Evolutionary conservation across 768 basidiomycete genomes (phyloP).

Genomic region (Serendipita sp.): DNA sequence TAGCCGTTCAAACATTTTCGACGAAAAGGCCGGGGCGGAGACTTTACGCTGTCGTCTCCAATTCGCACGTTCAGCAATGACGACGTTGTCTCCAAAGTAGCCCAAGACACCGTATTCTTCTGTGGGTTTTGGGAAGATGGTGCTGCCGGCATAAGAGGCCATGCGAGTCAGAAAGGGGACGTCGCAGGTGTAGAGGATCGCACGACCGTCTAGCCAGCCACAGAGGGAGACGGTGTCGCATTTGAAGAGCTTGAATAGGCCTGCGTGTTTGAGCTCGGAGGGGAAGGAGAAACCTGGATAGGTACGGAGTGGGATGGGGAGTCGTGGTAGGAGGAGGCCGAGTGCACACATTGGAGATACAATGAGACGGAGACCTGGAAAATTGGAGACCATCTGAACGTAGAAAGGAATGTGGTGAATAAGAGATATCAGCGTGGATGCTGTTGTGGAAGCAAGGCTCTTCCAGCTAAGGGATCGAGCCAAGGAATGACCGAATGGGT

Average conservation of each 20-base stretch:
- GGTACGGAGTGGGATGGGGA: background rate
- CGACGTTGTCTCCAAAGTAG: conserved; percentile 2
- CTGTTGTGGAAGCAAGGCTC: background rate
- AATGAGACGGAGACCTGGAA: conserved; percentile 5
- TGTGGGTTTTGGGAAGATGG: conserved; percentile 1
- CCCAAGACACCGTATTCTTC: conserved; percentile 5
- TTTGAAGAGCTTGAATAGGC: conserved; percentile 1
- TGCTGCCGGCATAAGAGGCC: background rate
- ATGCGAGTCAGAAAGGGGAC: conserved; percentile 6
- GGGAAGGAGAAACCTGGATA: conserved; percentile 6
- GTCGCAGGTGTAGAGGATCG: conserved; percentile 6
- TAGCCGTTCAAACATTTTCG: conserved; percentile 2
- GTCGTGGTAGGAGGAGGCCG: background rate
- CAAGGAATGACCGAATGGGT: too few relatives aligned
- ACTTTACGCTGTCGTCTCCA: conserved; percentile 5
- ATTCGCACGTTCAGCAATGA: background rate
- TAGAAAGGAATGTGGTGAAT: too few relatives aligned
- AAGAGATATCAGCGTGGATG: background rate
- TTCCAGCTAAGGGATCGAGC: too few relatives aligned
- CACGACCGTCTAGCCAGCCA: background rate
- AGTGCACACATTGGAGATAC: conserved; percentile 5
- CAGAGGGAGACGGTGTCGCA: conserved; percentile 7
- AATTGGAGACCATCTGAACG: background rate
- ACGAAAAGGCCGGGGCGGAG: background rate
- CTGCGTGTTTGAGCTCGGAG: background rate